A percentile compares a stretch with the other conserved stretches of the same genome.
Conservation (phyloP, 2,329 filamentous ascomycete genomes). For the Ascochyta lentis region DNA sequence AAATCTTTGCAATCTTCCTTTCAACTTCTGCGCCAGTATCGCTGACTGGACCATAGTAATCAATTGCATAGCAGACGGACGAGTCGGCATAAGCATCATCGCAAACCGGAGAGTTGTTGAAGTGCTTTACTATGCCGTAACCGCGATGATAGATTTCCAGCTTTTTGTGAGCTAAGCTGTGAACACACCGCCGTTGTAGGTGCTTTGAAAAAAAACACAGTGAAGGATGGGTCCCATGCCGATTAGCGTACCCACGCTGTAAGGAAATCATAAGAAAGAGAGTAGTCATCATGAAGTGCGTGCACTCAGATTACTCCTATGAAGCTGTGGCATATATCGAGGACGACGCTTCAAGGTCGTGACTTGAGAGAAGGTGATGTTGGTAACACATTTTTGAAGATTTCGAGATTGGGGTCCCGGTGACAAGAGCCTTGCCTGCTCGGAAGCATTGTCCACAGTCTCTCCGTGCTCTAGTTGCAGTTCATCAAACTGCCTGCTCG, state of each 20-base stretch:
- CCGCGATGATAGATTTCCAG: slow-evolving; percentile 49
- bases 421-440: slow-evolving; percentile 25
- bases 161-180: slow-evolving; percentile 41
- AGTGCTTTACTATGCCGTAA: slow-evolving; percentile 60
- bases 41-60: slow-evolving; percentile 60
- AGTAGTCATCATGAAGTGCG: slow-evolving; percentile 39
- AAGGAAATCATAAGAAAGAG: slow-evolving; percentile 41
- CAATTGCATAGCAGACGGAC: slow-evolving; percentile 61
- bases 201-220: slow-evolving; percentile 34
- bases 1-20: slow-evolving; percentile 59
- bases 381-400: slow-evolving; percentile 26
- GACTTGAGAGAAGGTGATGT: slow-evolving; percentile 42
- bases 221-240: slow-evolving; percentile 35
- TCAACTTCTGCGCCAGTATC: slow-evolving; percentile 54
- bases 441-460: background rate
- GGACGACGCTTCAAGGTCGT: slow-evolving; percentile 31
- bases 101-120: slow-evolving; percentile 65
- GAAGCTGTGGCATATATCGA: slow-evolving; percentile 29
- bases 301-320: slow-evolving; percentile 33
- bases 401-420: background rate
- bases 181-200: slow-evolving; percentile 36
- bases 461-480: slow-evolving; percentile 4
- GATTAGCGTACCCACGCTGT: slow-evolving; percentile 39
- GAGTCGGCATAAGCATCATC: slow-evolving; percentile 65
- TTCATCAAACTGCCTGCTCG: background rate